A percentile compares a stretch with the other conserved stretches of the same genome.
Evolutionary conservation across 2,329 filamentous ascomycete species (phyloP).

Genomic region (Penicillium griseofulvum): DNA sequence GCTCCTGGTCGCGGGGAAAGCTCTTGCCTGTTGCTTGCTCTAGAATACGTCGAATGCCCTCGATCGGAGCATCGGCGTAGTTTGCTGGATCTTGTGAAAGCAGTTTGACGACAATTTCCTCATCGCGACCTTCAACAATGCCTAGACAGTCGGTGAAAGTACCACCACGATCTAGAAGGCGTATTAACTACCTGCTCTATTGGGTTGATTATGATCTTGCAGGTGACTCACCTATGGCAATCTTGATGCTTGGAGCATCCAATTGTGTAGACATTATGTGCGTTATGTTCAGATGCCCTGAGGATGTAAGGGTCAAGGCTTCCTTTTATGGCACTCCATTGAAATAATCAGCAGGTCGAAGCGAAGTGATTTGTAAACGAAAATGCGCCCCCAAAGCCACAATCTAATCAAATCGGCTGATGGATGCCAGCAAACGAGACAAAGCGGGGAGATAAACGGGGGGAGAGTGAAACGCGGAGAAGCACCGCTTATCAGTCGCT

Average conservation of each 20-base stretch:
- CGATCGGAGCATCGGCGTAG: conserved; percentile 85
- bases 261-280: conserved; percentile 13
- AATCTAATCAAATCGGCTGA: neutral
- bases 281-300: neutral
- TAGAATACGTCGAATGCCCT: conserved; percentile 83
- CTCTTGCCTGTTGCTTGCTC: conserved; percentile 66
- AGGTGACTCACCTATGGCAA: conserved; percentile 18
- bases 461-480: conserved; percentile 8
- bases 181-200: neutral
- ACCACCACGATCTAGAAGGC: conserved; percentile 63
- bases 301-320: neutral
- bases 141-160: conserved; percentile 93
- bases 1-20: conserved; percentile 52
- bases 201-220: neutral
- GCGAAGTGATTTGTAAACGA: too few relatives aligned
- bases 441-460: neutral
- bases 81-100: conserved; percentile 86
- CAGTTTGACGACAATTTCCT: conserved; percentile 81
- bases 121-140: conserved; percentile 66
- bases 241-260: conserved; percentile 15
- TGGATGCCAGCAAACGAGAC: neutral
- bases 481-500: conserved; percentile 11
- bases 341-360: conserved; percentile 4
- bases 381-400: too few relatives aligned
- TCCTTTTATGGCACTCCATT: conserved; percentile 4